Percentiles rank a stretch among this genome's conserved stretches.
Evolutionary conservation across 2,329 filamentous ascomycete species (phyloP).

Genomic region (Penicillium nordicum): DNA sequence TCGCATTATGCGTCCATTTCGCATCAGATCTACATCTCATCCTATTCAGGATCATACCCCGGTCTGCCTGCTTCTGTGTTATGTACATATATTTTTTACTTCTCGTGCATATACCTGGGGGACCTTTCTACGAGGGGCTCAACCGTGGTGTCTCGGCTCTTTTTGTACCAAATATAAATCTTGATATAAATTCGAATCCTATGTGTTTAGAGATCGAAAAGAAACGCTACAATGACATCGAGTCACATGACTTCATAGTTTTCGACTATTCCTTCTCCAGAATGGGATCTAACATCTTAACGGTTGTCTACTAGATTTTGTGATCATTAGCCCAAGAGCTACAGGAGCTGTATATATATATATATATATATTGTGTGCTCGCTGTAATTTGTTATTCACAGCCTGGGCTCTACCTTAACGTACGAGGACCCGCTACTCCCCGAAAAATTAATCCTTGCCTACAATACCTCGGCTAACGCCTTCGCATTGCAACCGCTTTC

Average conservation of each 20-base stretch:
- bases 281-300: not conserved
- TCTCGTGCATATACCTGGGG: constrained; percentile 28
- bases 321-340: not conserved
- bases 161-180: not conserved
- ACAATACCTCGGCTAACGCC: constrained; percentile 24
- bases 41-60: constrained; percentile 17
- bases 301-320: not conserved
- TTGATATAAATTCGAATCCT: not conserved
- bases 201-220: not conserved
- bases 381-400: not conserved
- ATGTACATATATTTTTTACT: constrained; percentile 32
- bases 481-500: constrained; percentile 1
- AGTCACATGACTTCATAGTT: constrained; percentile 20
- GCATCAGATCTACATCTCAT: constrained; percentile 8
- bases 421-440: not conserved
- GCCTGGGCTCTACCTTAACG: not conserved
- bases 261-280: constrained; percentile 14
- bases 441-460: constrained; percentile 18
- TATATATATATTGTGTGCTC: not conserved
- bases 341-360: not conserved
- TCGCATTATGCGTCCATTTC: constrained; percentile 11
- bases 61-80: constrained; percentile 21
- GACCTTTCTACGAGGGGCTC: not conserved
- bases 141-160: not conserved
- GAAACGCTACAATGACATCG: not conserved